A percentile compares a stretch with the other conserved stretches of the same genome.
phyloP scores from a whole-genome alignment of 2,329 filamentous ascomycete genomes.

The Epicoccum sorghinum region DNA sequence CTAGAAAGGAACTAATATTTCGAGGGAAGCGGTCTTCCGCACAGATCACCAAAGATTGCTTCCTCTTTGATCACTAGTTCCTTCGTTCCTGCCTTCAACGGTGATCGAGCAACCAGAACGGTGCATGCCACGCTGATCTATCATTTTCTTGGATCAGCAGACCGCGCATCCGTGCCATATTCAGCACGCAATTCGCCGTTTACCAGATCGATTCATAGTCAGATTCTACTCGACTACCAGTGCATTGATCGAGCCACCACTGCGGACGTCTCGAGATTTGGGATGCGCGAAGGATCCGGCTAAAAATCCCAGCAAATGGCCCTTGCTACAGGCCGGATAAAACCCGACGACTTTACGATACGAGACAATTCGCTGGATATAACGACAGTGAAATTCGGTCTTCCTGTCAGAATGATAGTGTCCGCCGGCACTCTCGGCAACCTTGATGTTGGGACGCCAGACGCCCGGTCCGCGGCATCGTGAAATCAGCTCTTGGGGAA shows the following conservation, averaged over 20 bases:
- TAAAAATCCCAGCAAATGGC: background rate
- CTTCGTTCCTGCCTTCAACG: too few species aligned
- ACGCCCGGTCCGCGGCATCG: conserved; percentile 1
- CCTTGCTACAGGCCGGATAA: conserved; percentile 1
- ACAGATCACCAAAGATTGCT: too few species aligned
- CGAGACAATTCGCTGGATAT: background rate
- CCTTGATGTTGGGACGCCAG: conserved; percentile 1
- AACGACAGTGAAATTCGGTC: background rate
- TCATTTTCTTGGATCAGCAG: conserved; percentile 1
- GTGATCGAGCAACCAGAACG: background rate
- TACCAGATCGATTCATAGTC: background rate
- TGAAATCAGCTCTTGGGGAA: background rate
- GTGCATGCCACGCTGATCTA: conserved; percentile 6
- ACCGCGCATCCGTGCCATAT: conserved; percentile 1
- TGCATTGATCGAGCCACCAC: background rate
- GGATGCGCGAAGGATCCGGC: conserved; percentile 8
- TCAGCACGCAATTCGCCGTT: background rate
- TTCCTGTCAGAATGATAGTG: conserved; percentile 12
- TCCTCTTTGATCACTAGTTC: too few species aligned
- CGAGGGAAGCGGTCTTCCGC: too few species aligned
- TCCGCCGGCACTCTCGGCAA: background rate
- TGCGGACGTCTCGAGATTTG: conserved; percentile 1
- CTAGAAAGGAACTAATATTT: background rate
- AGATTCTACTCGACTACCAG: background rate
- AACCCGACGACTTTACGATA: background rate